A percentile compares a stretch with the other conserved stretches of the same genome.
phyloP scores from a whole-genome alignment of 75 land plant genomes.

The Pinus albicaulis region DNA sequence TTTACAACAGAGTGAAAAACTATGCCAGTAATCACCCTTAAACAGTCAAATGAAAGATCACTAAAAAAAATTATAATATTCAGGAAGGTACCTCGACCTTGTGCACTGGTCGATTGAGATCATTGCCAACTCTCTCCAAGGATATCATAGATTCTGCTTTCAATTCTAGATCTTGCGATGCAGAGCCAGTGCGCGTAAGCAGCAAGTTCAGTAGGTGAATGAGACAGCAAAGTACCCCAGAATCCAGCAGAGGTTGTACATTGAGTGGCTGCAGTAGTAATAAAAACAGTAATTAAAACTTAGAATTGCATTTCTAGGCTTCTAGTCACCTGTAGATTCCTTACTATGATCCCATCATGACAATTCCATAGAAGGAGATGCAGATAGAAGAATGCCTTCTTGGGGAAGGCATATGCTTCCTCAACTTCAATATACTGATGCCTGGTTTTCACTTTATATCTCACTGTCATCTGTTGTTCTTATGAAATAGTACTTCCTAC shows the following conservation, averaged over 20 bases:
- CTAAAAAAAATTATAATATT: neutral
- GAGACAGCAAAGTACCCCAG: constrained; percentile 94
- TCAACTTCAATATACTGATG: too few relatives aligned
- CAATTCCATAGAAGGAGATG: too few relatives aligned
- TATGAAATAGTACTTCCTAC: neutral
- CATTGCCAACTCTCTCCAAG: constrained; percentile 11
- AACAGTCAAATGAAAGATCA: neutral
- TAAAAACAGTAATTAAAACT: neutral
- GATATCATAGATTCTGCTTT: constrained; percentile 8
- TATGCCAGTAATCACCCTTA: neutral
- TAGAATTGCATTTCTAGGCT: neutral
- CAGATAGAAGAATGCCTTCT: too few relatives aligned
- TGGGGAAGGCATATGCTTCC: too few relatives aligned
- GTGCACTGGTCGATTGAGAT: constrained; percentile 16
- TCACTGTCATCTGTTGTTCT: neutral
- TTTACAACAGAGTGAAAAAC: neutral
- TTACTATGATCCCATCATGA: too few relatives aligned
- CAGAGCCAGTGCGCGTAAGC: constrained; percentile 27
- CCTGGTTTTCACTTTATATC: neutral
- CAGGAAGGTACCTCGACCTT: constrained; percentile 49
- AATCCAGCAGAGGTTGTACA: constrained; percentile 94
- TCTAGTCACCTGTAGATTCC: neutral
- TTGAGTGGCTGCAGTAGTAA: constrained; percentile 76
- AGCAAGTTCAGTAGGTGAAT: constrained; percentile 78
- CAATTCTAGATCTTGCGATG: constrained; percentile 5